Evolutionary conservation across 2,329 filamentous ascomycete genomes (phyloP).

Genomic region (Akanthomyces muscarius): DNA sequence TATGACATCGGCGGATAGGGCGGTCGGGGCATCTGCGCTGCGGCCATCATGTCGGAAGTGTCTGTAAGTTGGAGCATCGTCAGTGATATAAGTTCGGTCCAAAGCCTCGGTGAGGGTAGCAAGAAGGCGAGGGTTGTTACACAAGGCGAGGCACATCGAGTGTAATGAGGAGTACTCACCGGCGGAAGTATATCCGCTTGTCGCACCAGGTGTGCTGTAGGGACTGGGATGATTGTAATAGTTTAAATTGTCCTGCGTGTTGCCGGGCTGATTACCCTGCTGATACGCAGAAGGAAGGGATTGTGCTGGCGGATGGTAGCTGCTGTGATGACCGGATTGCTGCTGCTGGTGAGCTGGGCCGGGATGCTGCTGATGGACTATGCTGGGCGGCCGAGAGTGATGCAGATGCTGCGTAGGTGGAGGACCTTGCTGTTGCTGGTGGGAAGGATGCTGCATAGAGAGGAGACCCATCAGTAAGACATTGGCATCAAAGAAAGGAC

Average conservation of each 20-base stretch:
- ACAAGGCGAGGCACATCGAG: not conserved
- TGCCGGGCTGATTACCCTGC: slow-evolving; percentile 57
- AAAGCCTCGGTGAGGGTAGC: not conserved
- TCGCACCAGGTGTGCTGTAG: slow-evolving; percentile 77
- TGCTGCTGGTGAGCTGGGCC: slow-evolving; percentile 59
- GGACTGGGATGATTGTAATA: slow-evolving; percentile 78
- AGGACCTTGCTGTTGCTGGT: slow-evolving; percentile 65
- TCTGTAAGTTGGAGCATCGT: slow-evolving; percentile 34
- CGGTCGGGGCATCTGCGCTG: slow-evolving; percentile 65
- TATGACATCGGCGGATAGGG: slow-evolving; percentile 86
- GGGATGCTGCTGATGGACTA: slow-evolving; percentile 70
- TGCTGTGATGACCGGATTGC: slow-evolving; percentile 52
- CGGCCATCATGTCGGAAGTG: slow-evolving; percentile 64
- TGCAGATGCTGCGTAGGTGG: slow-evolving; percentile 63
- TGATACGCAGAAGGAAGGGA: slow-evolving; percentile 65
- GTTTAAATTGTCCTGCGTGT: slow-evolving; percentile 61
- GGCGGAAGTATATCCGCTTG: slow-evolving; percentile 81
- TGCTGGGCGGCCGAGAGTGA: slow-evolving; percentile 66
- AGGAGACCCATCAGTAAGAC: slow-evolving; percentile 55
- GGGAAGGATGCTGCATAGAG: slow-evolving; percentile 71
- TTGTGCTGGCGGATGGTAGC: slow-evolving; percentile 62
- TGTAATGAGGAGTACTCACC: slow-evolving; percentile 53
- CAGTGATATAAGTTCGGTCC: slow-evolving; percentile 8
- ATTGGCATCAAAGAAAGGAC: slow-evolving; percentile 26
- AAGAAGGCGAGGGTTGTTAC: not conserved